Evolutionary conservation across 345 rosid species (phyloP), one percentile per base, ranked within the genome.

Genomic region (Aethionema arabicum): DNA sequence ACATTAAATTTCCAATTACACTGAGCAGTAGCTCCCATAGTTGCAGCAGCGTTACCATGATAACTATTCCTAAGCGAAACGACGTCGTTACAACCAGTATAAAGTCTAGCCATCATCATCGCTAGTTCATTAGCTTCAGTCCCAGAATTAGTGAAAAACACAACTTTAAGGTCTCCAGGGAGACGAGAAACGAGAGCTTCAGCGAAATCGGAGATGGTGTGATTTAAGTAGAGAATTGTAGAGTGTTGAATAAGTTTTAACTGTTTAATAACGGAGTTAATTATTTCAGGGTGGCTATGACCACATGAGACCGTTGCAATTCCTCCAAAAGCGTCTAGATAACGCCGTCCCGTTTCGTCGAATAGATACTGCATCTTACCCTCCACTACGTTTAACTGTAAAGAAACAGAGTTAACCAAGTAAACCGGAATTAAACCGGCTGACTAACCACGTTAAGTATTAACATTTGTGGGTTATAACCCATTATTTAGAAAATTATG

Each of bases 161-260:
- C 93, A n/a, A 92, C 97, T 85, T 92, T 89, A 61, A 92, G 96
- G 74, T 92, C 79, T 41, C 93, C 95, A 3, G 98, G 97, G 77
- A 92, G 75, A 74, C 78, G 82, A 58, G 85, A 60, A 51, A 85
- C 93, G 5, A 92, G 71, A 30, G 89, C 85, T 80, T 92, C 86
- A 3, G 98, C 95, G 47, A 92, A 87, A 75, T 89, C 89, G 12
- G 90, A 66, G 47, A 89, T 79, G 53, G 79, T 85, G 15, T 80
- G 85, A 62, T 89, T 85, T 62, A 92, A 90, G 61, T 92, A 92
- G 36, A 92, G 86, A 5, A 70, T 73, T 5, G 97, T 87, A 37
- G 98, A 81, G 79, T 92, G 96, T 38, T 92, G 96, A 45, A 92
- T 53, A 67, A 81, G 91, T 56, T 78, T 82, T 62, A 74, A n/a